Evolutionary conservation across 495 filamentous ascomycete genomes (phyloP).

Genomic region (Neurospora sp.): DNA sequence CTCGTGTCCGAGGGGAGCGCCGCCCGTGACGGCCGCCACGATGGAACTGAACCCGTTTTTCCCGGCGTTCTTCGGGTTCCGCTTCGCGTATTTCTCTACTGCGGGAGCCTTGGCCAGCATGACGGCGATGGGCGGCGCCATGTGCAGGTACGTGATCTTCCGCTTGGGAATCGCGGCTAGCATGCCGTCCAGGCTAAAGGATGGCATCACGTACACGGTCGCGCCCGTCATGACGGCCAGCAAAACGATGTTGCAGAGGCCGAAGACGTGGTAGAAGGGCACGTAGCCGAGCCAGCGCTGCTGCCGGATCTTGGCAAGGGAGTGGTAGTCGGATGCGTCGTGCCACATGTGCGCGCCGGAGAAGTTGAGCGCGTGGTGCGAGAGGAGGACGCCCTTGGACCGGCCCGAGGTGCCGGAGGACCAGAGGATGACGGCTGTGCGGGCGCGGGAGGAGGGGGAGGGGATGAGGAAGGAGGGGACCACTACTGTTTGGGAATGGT

Average conservation of each 20-base stretch:
- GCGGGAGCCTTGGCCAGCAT: slow-evolving; percentile 53
- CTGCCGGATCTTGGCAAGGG: slow-evolving; percentile 26
- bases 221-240: slow-evolving; percentile 47
- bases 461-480: not conserved
- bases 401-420: slow-evolving; percentile 76
- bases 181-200: slow-evolving; percentile 49
- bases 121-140: slow-evolving; percentile 63
- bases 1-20: slow-evolving; percentile 56
- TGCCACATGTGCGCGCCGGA: slow-evolving; percentile 20
- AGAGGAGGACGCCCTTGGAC: slow-evolving; percentile 72
- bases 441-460: slow-evolving; percentile 1
- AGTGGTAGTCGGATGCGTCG: slow-evolving; percentile 24
- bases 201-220: slow-evolving; percentile 48
- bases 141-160: slow-evolving; percentile 47
- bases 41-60: slow-evolving; percentile 13
- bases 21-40: slow-evolving; percentile 33
- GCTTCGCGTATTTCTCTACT: slow-evolving; percentile 47
- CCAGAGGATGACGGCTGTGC: slow-evolving; percentile 55
- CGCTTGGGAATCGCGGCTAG: slow-evolving; percentile 42
- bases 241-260: slow-evolving; percentile 36
- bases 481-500: not conserved
- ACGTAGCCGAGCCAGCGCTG: slow-evolving; percentile 42
- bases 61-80: slow-evolving; percentile 31
- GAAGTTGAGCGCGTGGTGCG: slow-evolving; percentile 42
- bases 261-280: slow-evolving; percentile 29